A percentile compares a stretch with the other conserved stretches of the same genome.
Evolutionary conservation across 495 filamentous ascomycete genomes (phyloP).

Genomic region (Xylaria curta): DNA sequence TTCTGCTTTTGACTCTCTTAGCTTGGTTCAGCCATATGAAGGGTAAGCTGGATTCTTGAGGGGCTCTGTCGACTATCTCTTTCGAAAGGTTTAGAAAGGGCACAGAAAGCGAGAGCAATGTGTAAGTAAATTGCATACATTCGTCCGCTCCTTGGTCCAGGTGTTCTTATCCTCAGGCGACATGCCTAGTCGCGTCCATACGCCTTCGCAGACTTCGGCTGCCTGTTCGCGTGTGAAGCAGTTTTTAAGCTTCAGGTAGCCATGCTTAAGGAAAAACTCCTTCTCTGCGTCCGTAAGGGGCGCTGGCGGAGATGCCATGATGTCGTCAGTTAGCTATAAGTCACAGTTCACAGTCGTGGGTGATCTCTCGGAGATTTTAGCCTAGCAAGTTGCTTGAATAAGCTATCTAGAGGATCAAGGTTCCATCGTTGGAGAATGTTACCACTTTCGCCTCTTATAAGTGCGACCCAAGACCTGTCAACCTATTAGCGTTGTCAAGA

Average conservation of each 20-base stretch:
- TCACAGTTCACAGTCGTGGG: neutral
- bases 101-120: neutral
- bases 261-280: conserved; percentile 69
- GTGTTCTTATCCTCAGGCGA: conserved; percentile 70
- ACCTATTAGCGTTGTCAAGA: neutral
- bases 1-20: neutral
- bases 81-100: neutral
- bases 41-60: neutral
- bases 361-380: neutral
- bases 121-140: conserved; percentile 13
- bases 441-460: neutral
- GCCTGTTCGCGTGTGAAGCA: conserved; percentile 71
- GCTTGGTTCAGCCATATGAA: neutral
- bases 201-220: conserved; percentile 58
- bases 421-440: neutral
- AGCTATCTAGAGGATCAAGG: neutral
- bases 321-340: neutral
- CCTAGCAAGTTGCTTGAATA: neutral
- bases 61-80: neutral
- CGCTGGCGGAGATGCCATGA: conserved; percentile 40
- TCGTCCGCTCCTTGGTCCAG: conserved; percentile 65
- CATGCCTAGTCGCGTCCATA: conserved; percentile 75
- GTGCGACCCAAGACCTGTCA: neutral
- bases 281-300: conserved; percentile 66
- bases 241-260: conserved; percentile 64